phyloP scores from a whole-genome alignment of 495 filamentous ascomycete species.

The Clohesyomyces aquaticus region DNA sequence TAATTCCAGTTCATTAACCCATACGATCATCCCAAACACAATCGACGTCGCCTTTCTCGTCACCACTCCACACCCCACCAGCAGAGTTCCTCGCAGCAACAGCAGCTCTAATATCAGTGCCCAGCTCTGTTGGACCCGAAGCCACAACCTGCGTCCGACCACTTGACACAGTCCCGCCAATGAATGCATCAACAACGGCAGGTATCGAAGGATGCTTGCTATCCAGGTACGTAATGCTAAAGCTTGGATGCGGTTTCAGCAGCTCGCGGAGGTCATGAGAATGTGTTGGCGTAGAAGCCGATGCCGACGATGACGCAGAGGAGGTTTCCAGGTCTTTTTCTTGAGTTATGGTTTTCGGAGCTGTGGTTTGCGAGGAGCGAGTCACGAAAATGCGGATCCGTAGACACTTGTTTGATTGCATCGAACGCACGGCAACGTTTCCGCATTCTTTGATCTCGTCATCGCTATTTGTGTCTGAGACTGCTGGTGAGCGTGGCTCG shows the following conservation, averaged over 20 bases:
- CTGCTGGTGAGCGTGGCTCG: constrained; percentile 30
- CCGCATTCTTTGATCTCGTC: background rate
- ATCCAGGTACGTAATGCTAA: constrained; percentile 12
- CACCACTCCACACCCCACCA: constrained; percentile 40
- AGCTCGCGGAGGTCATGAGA: constrained; percentile 2
- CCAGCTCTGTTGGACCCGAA: constrained; percentile 65
- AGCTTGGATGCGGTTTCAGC: constrained; percentile 2
- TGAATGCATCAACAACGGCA: constrained; percentile 43
- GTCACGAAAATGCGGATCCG: constrained; percentile 62
- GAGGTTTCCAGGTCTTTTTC: constrained; percentile 19
- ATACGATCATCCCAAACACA: constrained; percentile 57
- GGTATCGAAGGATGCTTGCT: constrained; percentile 40
- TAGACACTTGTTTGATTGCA: constrained; percentile 29
- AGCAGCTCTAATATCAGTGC: constrained; percentile 56
- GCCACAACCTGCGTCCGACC: constrained; percentile 62
- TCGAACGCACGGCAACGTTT: background rate
- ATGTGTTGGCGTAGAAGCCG: background rate
- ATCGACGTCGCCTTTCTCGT: constrained; percentile 59
- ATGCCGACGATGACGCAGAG: constrained; percentile 1
- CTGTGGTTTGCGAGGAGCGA: constrained; percentile 46
- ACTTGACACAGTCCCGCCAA: constrained; percentile 34
- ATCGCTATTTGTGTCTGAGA: background rate
- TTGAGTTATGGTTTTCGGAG: background rate
- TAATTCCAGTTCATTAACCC: constrained; percentile 2
- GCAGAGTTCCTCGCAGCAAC: constrained; percentile 51